A percentile compares a stretch with the other conserved stretches of the same genome.
Evolutionary conservation across 345 rosid genomes (phyloP).

Genomic region (Luvunga scandens): DNA sequence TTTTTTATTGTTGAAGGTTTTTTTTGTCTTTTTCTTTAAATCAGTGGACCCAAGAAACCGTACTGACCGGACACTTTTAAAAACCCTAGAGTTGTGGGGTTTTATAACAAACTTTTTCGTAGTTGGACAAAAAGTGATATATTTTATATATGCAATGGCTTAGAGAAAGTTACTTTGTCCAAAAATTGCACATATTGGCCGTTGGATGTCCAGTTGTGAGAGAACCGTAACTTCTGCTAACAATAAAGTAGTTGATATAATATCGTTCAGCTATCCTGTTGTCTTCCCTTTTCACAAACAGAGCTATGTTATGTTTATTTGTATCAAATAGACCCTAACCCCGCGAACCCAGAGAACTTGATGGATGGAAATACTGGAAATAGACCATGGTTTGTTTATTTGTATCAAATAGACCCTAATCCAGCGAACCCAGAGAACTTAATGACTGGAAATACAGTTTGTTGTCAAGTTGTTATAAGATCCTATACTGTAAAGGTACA

Average conservation of each 20-base stretch:
- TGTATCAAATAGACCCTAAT: neutral
- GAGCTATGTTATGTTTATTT: too few species aligned
- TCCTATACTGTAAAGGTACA: too few species aligned
- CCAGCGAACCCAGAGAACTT: neutral
- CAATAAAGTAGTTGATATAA: neutral
- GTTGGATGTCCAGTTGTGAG: neutral
- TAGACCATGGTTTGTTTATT: too few species aligned
- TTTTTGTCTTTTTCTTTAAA: neutral
- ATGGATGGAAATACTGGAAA: too few species aligned
- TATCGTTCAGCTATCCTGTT: neutral
- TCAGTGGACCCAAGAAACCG: slow-evolving; percentile 12
- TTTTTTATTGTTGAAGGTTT: neutral
- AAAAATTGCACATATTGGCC: neutral
- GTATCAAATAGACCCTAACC: neutral
- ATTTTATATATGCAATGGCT: neutral
- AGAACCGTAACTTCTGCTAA: neutral
- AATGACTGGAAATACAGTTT: too few species aligned
- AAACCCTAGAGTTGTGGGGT: neutral
- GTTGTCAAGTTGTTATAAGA: too few species aligned
- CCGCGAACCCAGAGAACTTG: too few species aligned
- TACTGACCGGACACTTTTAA: slow-evolving; percentile 22
- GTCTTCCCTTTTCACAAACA: neutral
- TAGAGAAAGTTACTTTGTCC: neutral
- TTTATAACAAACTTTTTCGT: neutral
- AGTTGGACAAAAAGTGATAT: neutral